Evolutionary conservation across 441 rosid genomes (phyloP), one percentile per base, ranked within the genome.

Genomic region (Populus trichocarpa): DNA sequence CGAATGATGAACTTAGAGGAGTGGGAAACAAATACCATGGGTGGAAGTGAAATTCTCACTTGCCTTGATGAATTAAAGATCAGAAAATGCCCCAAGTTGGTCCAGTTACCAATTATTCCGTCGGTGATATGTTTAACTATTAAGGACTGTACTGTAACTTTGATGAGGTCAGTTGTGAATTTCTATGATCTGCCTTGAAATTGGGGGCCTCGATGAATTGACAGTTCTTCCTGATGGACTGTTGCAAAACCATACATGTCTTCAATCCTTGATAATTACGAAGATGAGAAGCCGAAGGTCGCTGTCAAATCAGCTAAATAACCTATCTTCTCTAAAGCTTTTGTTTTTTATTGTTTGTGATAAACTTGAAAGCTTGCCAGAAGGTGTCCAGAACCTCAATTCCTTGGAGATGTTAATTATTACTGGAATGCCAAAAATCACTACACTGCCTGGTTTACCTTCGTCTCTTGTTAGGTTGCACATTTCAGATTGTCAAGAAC

Each of bases 361-460:
- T 23, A 2, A 69, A 23, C 57, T 82, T 25, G 77, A 71, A 33
- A 68, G 28, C 76, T 75, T 82, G 65, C 77, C 84, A 3, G 53
- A 73, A 7, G 78, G 77, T 68, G 66, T 78, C 18, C 32, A 25
- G 20, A 70, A 73, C 8, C 67, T 82, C 9, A 71, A 53, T 26
- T 23, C 73, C 8, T 64, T 82, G 70, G 77, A 72, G 71, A 0
- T 0, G 0, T 40, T 78, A 36, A 0, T 0, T 0, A 42, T 77
- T 20, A 0, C 0, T 69, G 26, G 4, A 30, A 59, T n/a, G 66
- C 59, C 78, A 12, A 72, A 74, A 28, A 23, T 11, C 18, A 35
- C 36, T 33, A 67, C 23, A 36, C 35, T 78, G 25, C 1, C 13
- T 7, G 76, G 63, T 5, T n/a, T 75, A 16, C 63, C 63, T 2